Evolutionary conservation across 2,329 filamentous ascomycete species (phyloP), one percentile per base, ranked within the genome.

Genomic region (Xylaria sp.): DNA sequence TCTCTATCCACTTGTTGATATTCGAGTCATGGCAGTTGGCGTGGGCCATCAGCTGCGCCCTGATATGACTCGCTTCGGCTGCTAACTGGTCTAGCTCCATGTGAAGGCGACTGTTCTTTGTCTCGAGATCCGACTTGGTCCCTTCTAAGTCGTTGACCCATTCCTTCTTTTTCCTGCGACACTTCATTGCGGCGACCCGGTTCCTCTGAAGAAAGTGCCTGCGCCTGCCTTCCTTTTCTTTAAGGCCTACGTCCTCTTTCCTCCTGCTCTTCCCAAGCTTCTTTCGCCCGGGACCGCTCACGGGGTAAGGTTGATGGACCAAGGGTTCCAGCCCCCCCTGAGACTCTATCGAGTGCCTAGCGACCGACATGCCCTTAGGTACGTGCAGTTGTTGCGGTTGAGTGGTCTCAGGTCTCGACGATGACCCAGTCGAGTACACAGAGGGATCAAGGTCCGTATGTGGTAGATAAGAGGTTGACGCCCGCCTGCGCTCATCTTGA

Each of bases 141-240:
- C 80, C 78, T 61, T 85, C 81, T 21, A 85, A 70, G n/a, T 80
- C 78, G 11, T 74, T 74, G 21, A 83, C 79, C 78, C 80, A 84
- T 67, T 79, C 75, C 74, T 85, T 86, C 69, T 85, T 85, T 75
- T 90, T 91, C 70, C 89, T 84, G 3, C 90, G 85, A 70, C 89
- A 92, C 71, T 91, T 92, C 72, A 87, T 89, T 1, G 90, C 90
- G 0, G 90, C 90, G 2, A 90, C 78, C 9, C 90, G 83, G 73
- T 93, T 93, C 62, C 89, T 85, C 74, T 90, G 87, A 0, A 91
- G 80, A 67, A 87, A 88, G 63, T 82, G 83, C 63, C 79, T 81
- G 27, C 85, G 79, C 68, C 84, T 86, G 7, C 71, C 71, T 1
- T 76, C 73, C 9, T 80, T 77, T 3, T 67, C 72, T 1, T 64